A percentile compares a stretch with the other conserved stretches of the same genome.
These are phyloP conservation scores for Emericellopsis terricola DNA, from an alignment of 495 filamentous ascomycete genomes.

Conservation along the genomic window DNA sequence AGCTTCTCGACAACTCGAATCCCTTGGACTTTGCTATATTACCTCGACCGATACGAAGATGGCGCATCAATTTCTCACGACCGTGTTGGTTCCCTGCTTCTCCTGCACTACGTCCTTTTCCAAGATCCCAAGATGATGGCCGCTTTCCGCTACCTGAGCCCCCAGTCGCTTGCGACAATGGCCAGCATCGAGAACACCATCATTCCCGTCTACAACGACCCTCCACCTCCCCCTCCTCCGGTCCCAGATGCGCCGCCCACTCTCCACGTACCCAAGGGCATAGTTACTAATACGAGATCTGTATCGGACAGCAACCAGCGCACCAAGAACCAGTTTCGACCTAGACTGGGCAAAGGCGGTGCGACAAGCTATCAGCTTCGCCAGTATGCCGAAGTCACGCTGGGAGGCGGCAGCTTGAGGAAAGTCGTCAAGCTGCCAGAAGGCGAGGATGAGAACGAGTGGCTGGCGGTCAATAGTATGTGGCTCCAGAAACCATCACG, in stretches of 20 bases:
- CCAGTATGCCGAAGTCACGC: slow-evolving; percentile 93
- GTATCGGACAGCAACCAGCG: slow-evolving; percentile 54
- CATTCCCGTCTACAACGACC: slow-evolving; percentile 1
- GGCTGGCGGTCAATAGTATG: slow-evolving; percentile 89
- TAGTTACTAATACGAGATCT: not conserved
- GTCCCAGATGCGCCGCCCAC: not conserved
- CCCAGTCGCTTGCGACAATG: slow-evolving; percentile 1
- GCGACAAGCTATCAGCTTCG: slow-evolving; percentile 89
- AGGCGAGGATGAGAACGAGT: slow-evolving; percentile 92
- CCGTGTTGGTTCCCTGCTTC: not conserved
- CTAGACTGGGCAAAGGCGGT: slow-evolving; percentile 69
- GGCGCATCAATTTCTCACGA: slow-evolving; percentile 2
- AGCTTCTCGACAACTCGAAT: not conserved
- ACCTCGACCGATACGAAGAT: not conserved
- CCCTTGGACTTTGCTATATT: not conserved
- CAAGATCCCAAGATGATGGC: too few species aligned
- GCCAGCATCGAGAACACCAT: not conserved
- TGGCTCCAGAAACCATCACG: not conserved
- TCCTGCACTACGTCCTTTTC: not conserved
- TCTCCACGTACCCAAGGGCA: not conserved
- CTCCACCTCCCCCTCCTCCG: not conserved
- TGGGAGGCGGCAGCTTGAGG: slow-evolving; percentile 83
- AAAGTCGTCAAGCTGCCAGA: slow-evolving; percentile 95
- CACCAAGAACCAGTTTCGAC: slow-evolving; percentile 79
- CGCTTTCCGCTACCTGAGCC: slow-evolving; percentile 1